A percentile compares a stretch with the other conserved stretches of the same genome.
These are phyloP conservation scores for Aegilops longissima DNA, from an alignment of 176 grass and related monocot genomes.

Conservation along the genomic window DNA sequence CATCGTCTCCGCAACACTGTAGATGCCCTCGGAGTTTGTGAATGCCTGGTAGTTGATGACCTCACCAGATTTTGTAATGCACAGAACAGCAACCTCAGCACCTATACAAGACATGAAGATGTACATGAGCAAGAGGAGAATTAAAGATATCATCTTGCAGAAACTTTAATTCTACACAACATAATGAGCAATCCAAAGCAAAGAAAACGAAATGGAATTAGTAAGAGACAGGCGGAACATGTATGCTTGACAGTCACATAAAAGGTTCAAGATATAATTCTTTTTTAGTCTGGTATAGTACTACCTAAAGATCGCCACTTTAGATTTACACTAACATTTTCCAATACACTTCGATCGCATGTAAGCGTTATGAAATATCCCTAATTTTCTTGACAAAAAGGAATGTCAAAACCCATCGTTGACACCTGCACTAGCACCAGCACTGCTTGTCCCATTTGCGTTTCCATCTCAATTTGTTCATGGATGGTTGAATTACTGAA, in stretches of 20 bases:
- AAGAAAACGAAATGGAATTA: neutral
- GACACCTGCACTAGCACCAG: neutral
- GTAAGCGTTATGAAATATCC: neutral
- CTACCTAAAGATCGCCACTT: neutral
- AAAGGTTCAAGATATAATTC: neutral
- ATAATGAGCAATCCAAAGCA: constrained; percentile 15
- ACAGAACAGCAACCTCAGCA: constrained; percentile 91
- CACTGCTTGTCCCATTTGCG: neutral
- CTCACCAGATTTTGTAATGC: constrained; percentile 90
- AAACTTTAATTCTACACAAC: neutral
- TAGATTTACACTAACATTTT: neutral
- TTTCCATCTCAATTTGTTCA: neutral
- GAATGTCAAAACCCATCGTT: neutral
- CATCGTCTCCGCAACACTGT: constrained; percentile 87
- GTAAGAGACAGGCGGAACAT: neutral
- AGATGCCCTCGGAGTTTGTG: constrained; percentile 78
- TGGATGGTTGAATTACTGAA: neutral
- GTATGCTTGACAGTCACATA: neutral
- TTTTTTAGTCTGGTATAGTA: neutral
- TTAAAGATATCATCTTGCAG: neutral
- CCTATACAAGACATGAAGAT: constrained; percentile 28
- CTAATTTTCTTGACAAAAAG: neutral
- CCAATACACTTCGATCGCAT: neutral
- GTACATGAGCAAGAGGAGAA: neutral
- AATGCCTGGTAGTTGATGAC: constrained; percentile 97